Percentiles rank a stretch among this genome's conserved stretches.
Conservation (phyloP, 805 yeast genomes). For the Kuraishia hungarica region DNA sequence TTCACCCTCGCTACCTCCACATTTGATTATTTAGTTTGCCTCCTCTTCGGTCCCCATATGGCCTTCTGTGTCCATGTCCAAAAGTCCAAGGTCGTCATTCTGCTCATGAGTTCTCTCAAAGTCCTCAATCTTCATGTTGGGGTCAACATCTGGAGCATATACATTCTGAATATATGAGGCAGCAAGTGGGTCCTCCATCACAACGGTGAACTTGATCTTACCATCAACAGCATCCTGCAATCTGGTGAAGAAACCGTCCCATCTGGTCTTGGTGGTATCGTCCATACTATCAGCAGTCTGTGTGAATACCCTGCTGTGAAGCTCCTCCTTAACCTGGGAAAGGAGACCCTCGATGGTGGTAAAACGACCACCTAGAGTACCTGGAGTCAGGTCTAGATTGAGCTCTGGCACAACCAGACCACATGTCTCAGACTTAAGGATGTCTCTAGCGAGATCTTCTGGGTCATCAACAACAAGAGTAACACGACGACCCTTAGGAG, state of each 20-base stretch:
- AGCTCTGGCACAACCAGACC: constrained; percentile 81
- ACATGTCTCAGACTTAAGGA: constrained; percentile 91
- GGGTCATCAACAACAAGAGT: constrained; percentile 74
- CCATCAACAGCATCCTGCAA: constrained; percentile 79
- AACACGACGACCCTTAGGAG: constrained; percentile 72
- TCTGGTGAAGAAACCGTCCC: constrained; percentile 71
- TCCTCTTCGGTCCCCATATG: background rate
- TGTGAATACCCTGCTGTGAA: constrained; percentile 74
- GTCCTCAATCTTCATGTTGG: constrained; percentile 88
- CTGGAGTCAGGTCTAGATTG: constrained; percentile 84
- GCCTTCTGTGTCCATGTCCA: constrained; percentile 27
- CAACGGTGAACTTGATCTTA: constrained; percentile 68
- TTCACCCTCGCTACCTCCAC: too few relatives aligned
- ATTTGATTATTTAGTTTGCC: background rate
- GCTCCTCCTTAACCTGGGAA: constrained; percentile 82
- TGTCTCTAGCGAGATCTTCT: constrained; percentile 90
- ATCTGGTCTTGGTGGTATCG: constrained; percentile 61
- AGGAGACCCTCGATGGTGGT: constrained; percentile 94
- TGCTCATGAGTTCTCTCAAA: constrained; percentile 83
- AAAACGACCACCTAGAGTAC: constrained; percentile 96
- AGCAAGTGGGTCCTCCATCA: constrained; percentile 92
- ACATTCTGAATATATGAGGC: constrained; percentile 94
- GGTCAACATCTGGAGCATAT: constrained; percentile 98
- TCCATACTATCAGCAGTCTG: constrained; percentile 92
- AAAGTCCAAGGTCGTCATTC: constrained; percentile 86